Percentiles rank a stretch among this genome's conserved stretches.
Evolutionary conservation across 257 asterid genomes (phyloP).

Genomic region (Ligustrum vulgare): DNA sequence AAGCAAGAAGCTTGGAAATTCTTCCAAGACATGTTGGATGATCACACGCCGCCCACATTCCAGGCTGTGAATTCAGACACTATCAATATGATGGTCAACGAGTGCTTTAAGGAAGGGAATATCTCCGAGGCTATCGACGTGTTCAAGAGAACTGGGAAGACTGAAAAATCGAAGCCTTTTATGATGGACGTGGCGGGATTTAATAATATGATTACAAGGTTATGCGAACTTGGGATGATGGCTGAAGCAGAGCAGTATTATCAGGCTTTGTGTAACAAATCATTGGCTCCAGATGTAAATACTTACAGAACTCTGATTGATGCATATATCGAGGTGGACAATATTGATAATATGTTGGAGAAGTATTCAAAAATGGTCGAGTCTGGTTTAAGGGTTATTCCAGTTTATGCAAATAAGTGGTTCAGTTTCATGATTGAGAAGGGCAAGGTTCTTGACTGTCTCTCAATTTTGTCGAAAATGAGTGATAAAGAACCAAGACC

Average conservation of each 20-base stretch:
- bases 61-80: constrained; percentile 90
- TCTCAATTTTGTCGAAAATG: constrained; percentile 67
- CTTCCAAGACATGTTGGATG: constrained; percentile 80
- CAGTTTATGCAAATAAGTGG: constrained; percentile 75
- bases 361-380: constrained; percentile 75
- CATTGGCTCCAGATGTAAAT: constrained; percentile 73
- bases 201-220: constrained; percentile 68
- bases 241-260: constrained; percentile 71
- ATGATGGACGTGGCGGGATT: constrained; percentile 84
- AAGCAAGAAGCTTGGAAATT: constrained; percentile 77
- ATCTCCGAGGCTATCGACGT: constrained; percentile 70
- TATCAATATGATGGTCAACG: constrained; percentile 67
- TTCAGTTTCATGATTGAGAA: constrained; percentile 67
- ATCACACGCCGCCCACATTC: constrained; percentile 88
- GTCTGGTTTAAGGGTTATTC: constrained; percentile 76
- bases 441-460: constrained; percentile 59
- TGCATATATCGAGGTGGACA: constrained; percentile 58
- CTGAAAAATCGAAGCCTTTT: constrained; percentile 72
- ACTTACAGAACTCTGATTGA: constrained; percentile 71
- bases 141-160: constrained; percentile 76
- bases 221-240: constrained; percentile 77
- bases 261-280: constrained; percentile 49
- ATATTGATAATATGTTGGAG: constrained; percentile 54
- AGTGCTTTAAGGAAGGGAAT: constrained; percentile 71
- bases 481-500: constrained; percentile 77